Conservation (phyloP, 2,329 filamentous ascomycete species). For the Penicillium sp. region DNA sequence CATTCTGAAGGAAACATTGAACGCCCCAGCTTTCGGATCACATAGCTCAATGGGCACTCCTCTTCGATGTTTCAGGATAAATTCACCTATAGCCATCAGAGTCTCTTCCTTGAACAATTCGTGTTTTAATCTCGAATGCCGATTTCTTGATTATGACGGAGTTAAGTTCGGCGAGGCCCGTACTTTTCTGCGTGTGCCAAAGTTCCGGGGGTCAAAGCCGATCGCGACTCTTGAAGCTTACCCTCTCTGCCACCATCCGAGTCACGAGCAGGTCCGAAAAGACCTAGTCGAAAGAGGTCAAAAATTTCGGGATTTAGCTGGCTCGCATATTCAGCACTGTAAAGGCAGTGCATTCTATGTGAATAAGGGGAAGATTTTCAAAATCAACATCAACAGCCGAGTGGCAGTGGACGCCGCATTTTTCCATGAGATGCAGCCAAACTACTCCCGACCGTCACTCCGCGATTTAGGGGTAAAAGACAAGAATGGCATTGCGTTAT, state of each 20-base stretch:
- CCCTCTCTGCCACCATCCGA: conserved; percentile 27
- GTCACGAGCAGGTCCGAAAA: conserved; percentile 15
- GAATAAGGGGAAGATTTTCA: background rate
- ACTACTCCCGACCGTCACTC: background rate
- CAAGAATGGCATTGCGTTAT: background rate
- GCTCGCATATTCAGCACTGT: conserved; percentile 24
- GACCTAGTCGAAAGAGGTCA: conserved; percentile 21
- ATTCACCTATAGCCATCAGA: conserved; percentile 2
- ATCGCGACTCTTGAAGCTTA: conserved; percentile 28
- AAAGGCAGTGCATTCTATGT: conserved; percentile 22
- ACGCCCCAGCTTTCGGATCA: background rate
- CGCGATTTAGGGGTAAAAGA: background rate
- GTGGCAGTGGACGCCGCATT: background rate
- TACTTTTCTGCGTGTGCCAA: conserved; percentile 19
- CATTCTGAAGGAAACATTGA: no score
- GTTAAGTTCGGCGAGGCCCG: conserved; percentile 20
- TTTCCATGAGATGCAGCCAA: background rate
- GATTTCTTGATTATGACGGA: conserved; percentile 28
- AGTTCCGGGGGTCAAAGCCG: conserved; percentile 23
- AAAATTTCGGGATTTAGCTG: conserved; percentile 25
- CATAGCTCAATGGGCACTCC: background rate
- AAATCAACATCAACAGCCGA: background rate
- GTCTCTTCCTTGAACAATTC: conserved; percentile 2
- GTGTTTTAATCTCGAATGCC: conserved; percentile 22
- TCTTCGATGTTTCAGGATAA: conserved; percentile 1